Evolutionary conservation across 148 eudicot species (phyloP).

Genomic region (Dianthus caryophyllus): DNA sequence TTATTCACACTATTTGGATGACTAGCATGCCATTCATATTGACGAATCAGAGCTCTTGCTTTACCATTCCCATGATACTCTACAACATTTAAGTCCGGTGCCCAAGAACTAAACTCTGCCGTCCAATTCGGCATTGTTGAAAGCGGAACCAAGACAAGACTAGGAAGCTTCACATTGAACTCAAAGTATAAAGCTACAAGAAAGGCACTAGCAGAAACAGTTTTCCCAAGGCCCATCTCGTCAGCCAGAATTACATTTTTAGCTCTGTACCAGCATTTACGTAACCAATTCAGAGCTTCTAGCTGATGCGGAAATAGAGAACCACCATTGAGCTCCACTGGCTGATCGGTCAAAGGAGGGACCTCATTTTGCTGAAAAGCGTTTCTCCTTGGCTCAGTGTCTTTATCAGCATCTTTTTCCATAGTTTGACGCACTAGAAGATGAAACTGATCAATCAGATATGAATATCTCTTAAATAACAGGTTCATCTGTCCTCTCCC

Average conservation of each 20-base stretch:
- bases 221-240: conserved; percentile 99
- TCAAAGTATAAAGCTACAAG: conserved; percentile 70
- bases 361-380: conserved; percentile 49
- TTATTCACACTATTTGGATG: conserved; percentile 40
- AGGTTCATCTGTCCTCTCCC: conserved; percentile 88
- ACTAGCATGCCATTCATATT: conserved; percentile 85
- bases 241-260: conserved; percentile 96
- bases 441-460: conserved; percentile 56
- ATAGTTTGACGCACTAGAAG: conserved; percentile 54
- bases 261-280: conserved; percentile 87
- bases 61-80: conserved; percentile 90
- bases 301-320: conserved; percentile 89
- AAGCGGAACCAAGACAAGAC: conserved; percentile 93
- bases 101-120: conserved; percentile 90
- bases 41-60: conserved; percentile 74
- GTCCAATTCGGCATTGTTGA: conserved; percentile 99
- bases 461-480: conserved; percentile 37
- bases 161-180: conserved; percentile 78
- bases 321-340: conserved; percentile 79
- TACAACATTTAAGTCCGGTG: conserved; percentile 89
- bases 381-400: conserved; percentile 28
- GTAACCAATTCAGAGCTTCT: conserved; percentile 96
- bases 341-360: conserved; percentile 69
- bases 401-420: conserved; percentile 52
- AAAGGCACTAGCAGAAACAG: conserved; percentile 87